Base-by-base conservation (phyloP, 805 yeast genomes). In the Candida chauliodis region DNA sequence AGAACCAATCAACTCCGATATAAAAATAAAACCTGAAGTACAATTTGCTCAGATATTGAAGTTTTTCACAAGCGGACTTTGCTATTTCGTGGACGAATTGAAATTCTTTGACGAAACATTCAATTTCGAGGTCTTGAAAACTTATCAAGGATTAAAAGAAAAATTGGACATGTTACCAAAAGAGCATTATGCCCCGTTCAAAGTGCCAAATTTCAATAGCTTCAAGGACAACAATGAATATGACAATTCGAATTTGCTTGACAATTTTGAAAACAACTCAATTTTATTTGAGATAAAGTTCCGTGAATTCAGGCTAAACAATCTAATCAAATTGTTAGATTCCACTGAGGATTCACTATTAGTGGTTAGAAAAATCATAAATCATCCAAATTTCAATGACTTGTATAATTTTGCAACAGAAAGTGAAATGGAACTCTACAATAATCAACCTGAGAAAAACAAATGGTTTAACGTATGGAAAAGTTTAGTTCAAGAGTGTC, bases 381-480 rank as follows among this genome's bases (percentile, higher is more conserved):
- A 33, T 9, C 36, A 33, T 33, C 21, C 29, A 4, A 33, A 33
- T 13, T 33, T 33, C n/a, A 23, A 33, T 23, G 15, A 17, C 5
- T 33, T 33, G 13, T 33, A 33, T 17, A 13, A 33, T 14, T 11
- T 23, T 23, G 36, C 36, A 16, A 33, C 36, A 16, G 29, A 33
- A 17, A 3, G 3, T 3, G 36, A 33, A 14, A 11, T 33, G 5
- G 3, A 16, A 16, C 16, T 14, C 5, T 33, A 33, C 15, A 13
- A 33, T 24, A 17, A 33, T n/a, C 29, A 13, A 2, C 4, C 13
- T 2, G 29, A 19, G 10, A 33, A 20, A 11, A 33, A 33, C 8
- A 33, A 23, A 24, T 33, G 36, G 36, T 33, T 6, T 23, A n/a
- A 23, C 13, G n/a, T 33, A 13, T 33, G 36, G 36, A 33, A 33